Evolutionary conservation across 2,329 filamentous ascomycete genomes (phyloP).

Genomic region (Paecilomyces formosus): DNA sequence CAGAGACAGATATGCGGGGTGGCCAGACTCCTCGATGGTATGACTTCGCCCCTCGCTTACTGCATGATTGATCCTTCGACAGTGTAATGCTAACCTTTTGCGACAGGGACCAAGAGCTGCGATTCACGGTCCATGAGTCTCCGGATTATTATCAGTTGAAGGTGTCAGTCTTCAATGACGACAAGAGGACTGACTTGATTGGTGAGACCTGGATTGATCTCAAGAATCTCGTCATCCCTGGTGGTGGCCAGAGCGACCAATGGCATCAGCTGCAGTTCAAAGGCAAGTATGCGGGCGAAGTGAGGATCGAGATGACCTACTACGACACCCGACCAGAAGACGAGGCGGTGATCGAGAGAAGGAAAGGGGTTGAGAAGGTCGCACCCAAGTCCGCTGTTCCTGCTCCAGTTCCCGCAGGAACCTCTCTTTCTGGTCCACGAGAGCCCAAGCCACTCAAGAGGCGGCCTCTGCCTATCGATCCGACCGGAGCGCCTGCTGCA

Average conservation of each 20-base stretch:
- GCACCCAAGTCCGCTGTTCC: conserved; percentile 18
- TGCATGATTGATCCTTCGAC: background rate
- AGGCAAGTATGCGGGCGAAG: conserved; percentile 92
- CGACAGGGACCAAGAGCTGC: conserved; percentile 91
- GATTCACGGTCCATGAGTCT: conserved; percentile 92
- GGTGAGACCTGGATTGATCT: conserved; percentile 89
- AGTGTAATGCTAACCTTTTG: conserved; percentile 6
- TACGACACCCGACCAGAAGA: conserved; percentile 88
- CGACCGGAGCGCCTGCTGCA: conserved; percentile 46
- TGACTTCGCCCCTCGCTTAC: conserved; percentile 21
- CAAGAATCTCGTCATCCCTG: conserved; percentile 68
- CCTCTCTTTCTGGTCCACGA: conserved; percentile 38
- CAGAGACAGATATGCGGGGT: conserved; percentile 83
- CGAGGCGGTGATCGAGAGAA: conserved; percentile 52
- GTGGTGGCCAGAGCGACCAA: conserved; percentile 86
- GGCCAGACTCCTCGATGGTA: conserved; percentile 96
- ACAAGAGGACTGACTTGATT: conserved; percentile 95
- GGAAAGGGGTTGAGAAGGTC: conserved; percentile 36
- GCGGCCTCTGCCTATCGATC: conserved; percentile 74
- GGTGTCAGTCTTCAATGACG: conserved; percentile 93
- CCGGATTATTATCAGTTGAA: conserved; percentile 95
- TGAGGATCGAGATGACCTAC: conserved; percentile 91
- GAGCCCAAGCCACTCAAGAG: conserved; percentile 64
- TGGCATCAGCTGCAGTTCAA: conserved; percentile 86
- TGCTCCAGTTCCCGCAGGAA: conserved; percentile 11